Conservation (phyloP, 306 rosid species). For the Prunus mume region DNA sequence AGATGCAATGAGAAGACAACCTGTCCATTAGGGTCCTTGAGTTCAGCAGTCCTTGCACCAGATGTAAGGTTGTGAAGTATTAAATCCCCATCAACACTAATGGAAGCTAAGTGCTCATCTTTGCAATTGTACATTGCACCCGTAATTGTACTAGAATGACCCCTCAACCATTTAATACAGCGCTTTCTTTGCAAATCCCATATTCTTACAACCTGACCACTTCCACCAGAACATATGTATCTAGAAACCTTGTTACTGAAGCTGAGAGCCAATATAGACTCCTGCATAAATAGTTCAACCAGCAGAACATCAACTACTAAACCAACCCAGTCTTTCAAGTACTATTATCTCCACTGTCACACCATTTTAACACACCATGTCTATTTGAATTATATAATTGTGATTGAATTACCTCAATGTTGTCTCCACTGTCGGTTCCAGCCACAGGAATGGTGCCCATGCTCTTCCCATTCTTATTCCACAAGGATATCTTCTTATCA, state of each 20-base stretch:
- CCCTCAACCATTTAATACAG: constrained; percentile 91
- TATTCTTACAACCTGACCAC: constrained; percentile 90
- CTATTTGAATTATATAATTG: constrained; percentile 9
- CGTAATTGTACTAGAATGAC: constrained; percentile 78
- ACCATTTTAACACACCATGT: neutral
- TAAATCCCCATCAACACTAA: constrained; percentile 91
- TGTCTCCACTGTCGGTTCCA: constrained; percentile 74
- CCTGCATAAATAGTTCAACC: constrained; percentile 42
- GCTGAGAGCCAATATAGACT: constrained; percentile 77
- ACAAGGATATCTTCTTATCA: constrained; percentile 86
- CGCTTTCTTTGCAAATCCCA: constrained; percentile 98
- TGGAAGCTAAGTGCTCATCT: constrained; percentile 97
- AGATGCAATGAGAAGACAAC: constrained; percentile 46
- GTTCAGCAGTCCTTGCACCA: constrained; percentile 91
- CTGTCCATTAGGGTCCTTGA: constrained; percentile 93
- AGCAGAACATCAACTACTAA: constrained; percentile 16
- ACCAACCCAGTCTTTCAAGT: constrained; percentile 7
- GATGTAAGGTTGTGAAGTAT: constrained; percentile 96
- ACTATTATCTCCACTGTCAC: neutral
- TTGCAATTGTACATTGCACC: constrained; percentile 95
- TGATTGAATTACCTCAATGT: constrained; percentile 56
- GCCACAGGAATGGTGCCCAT: constrained; percentile 94
- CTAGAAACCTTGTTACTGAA: constrained; percentile 95
- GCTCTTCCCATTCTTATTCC: constrained; percentile 88
- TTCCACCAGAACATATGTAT: constrained; percentile 94